These are phyloP conservation scores for Candida neerlandica DNA, from an alignment of 1,139 yeast genomes.

Conservation along the genomic window DNA sequence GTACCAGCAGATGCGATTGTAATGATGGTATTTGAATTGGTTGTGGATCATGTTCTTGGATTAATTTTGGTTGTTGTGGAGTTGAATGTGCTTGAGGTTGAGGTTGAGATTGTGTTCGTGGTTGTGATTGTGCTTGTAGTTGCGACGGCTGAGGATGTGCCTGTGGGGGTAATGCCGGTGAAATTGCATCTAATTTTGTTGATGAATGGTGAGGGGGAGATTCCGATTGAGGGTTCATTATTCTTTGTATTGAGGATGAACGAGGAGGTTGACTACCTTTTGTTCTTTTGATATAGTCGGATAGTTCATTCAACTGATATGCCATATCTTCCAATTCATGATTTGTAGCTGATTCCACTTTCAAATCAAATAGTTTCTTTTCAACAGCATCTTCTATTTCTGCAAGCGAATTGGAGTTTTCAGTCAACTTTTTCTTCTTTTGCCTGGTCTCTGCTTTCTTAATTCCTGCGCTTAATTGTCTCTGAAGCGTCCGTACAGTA, in stretches of 20 bases:
- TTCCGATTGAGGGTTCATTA: background rate
- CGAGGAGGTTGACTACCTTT: slow-evolving; percentile 13
- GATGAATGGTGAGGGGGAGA: background rate
- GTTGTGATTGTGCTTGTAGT: too few species aligned
- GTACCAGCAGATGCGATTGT: background rate
- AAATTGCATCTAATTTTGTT: background rate
- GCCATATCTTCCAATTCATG: slow-evolving; percentile 29
- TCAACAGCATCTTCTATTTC: slow-evolving; percentile 18
- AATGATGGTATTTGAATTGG: background rate
- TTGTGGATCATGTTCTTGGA: background rate
- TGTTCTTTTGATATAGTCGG: slow-evolving; percentile 35
- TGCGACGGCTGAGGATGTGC: background rate
- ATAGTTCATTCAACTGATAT: slow-evolving; percentile 33
- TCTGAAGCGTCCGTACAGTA: slow-evolving; percentile 40
- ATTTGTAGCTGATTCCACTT: background rate
- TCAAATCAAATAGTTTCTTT: background rate
- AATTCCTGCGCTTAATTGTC: slow-evolving; percentile 39
- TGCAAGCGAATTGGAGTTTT: slow-evolving; percentile 16
- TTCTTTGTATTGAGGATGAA: background rate
- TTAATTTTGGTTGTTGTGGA: background rate
- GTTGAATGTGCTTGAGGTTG: background rate
- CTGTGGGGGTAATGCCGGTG: background rate
- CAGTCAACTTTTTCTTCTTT: slow-evolving; percentile 2
- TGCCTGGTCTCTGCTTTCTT: slow-evolving; percentile 25
- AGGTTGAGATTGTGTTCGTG: background rate